Evolutionary conservation across 495 filamentous ascomycete genomes (phyloP), one percentile per base, ranked within the genome.

Genomic region (Massariosphaeria phaeospora): DNA sequence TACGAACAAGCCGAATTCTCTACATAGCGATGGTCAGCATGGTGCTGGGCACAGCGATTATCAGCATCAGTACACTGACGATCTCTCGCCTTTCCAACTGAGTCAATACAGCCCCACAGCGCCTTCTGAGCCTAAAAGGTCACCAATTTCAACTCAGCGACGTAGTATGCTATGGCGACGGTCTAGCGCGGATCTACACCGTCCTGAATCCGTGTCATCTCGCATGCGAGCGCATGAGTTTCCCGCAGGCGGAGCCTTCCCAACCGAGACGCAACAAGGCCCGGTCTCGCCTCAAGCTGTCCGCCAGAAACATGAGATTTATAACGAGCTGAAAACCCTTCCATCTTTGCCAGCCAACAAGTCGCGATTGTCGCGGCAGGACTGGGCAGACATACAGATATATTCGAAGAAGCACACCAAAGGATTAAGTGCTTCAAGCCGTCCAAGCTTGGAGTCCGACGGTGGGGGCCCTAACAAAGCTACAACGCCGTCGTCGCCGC

Each of bases 371-470:
- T 58, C 55, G 1, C 55, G 46, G 21, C 55, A 58, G 25, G 55
- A 58, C 29, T 58, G 44, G 55, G 55, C 46, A 17, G 38, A 45
- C 17, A 49, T 58, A 27, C 55, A 58, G 40, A 31, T 39, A 11
- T 58, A 58, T 34, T 39, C 41, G 2, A 41, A 34, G 27, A 47
- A 47, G 33, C 11, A 45, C 24, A 23, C 24, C 2, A 57, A 43
- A 33, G 21, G 36, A 13, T 20, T 17, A 7, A 30, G 47, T n/a
- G 34, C 18, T 2, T 40, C 30, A 10, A n/a, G n/a, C n/a, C n/a
- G n/a, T n/a, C n/a, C n/a, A n/a, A n/a, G n/a, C n/a, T n/a, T n/a
- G n/a, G n/a, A n/a, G n/a, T n/a, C n/a, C n/a, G n/a, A n/a, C n/a
- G 23, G 11, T 48, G 29, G 17, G 25, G 18, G 21, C n/a, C 45